phyloP scores from a whole-genome alignment of 164 flowering plant genomes.

The Cinnamomum chago region DNA sequence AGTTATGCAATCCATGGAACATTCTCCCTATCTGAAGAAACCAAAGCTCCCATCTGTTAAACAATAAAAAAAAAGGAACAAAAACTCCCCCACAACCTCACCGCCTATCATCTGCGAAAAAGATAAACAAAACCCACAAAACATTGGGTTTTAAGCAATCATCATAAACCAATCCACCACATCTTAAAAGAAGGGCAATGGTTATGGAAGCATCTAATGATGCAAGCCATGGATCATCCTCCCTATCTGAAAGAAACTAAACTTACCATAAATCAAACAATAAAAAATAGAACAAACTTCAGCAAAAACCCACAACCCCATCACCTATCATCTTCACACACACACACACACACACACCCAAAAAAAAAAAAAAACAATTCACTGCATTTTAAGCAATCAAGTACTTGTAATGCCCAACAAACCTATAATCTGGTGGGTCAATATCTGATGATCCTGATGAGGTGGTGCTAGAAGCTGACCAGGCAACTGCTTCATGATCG shows the following conservation, averaged over 20 bases:
- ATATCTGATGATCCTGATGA: slow-evolving; percentile 79
- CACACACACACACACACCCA: not conserved
- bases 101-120: not conserved
- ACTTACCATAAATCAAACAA: not conserved
- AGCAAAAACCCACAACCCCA: not conserved
- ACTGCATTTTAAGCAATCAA: not conserved
- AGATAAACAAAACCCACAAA: not conserved
- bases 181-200: not conserved
- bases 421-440: slow-evolving; percentile 32
- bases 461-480: slow-evolving; percentile 66
- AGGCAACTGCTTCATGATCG: slow-evolving; percentile 43
- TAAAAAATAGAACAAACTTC: not conserved
- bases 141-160: not conserved
- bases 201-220: not conserved
- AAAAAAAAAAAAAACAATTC: not conserved
- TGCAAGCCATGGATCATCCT: not conserved
- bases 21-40: not conserved
- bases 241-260: not conserved
- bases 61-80: not conserved
- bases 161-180: not conserved
- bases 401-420: slow-evolving; percentile 26
- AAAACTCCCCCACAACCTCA: not conserved
- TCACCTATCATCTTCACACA: not conserved
- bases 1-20: not conserved
- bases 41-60: not conserved